A percentile compares a stretch with the other conserved stretches of the same genome.
These are phyloP conservation scores for Fusarium drepaniforme DNA, from an alignment of 2,329 filamentous ascomycete species.

Conservation along the genomic window DNA sequence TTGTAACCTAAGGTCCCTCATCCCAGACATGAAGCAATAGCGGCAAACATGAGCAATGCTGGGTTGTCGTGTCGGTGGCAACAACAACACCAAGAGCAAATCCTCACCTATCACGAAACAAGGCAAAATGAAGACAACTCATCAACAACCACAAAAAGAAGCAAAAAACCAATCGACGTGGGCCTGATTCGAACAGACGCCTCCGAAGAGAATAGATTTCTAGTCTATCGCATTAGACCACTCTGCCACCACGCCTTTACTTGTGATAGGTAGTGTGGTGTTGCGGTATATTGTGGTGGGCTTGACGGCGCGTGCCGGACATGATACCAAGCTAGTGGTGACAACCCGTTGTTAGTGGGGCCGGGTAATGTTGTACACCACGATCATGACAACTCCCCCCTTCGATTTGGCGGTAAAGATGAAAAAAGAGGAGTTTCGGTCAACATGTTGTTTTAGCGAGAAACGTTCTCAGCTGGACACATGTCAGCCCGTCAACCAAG, in stretches of 20 bases:
- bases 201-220: conserved; percentile 50
- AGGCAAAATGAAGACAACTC: background rate
- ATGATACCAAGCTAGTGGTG: background rate
- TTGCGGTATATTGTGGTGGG: background rate
- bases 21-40: background rate
- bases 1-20: background rate
- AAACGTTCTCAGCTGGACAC: background rate
- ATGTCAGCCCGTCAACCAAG: background rate
- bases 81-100: background rate
- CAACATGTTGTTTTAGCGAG: background rate
- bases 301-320: background rate
- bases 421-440: background rate
- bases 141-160: conserved; percentile 13
- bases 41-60: background rate
- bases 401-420: background rate
- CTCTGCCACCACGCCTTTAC: conserved; percentile 46
- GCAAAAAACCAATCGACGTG: conserved; percentile 31
- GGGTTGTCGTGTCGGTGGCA: background rate
- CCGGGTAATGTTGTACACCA: background rate
- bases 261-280: background rate
- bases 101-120: background rate
- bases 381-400: background rate
- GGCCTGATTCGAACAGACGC: conserved; percentile 52
- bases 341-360: background rate
- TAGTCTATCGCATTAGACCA: conserved; percentile 51